phyloP scores from a whole-genome alignment of 768 basidiomycete genomes.

The Chalciporus pseudorubinellus region DNA sequence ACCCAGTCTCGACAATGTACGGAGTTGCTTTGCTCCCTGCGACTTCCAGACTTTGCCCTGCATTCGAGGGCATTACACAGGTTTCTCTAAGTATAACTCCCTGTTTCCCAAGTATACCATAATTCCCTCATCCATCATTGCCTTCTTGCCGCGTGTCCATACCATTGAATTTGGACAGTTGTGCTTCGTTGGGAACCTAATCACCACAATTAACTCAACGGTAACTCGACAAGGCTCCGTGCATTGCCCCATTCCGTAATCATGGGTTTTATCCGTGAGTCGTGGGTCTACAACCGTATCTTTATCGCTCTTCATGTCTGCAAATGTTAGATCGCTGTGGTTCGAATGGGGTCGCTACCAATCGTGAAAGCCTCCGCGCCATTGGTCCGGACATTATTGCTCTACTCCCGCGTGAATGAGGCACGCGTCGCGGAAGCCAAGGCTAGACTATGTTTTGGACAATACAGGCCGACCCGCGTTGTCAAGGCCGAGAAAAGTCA shows the following conservation, averaged over 20 bases:
- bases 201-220: slow-evolving; percentile 11
- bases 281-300: slow-evolving; percentile 1
- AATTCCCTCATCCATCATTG: neutral
- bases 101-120: neutral
- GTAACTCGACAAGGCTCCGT: slow-evolving; percentile 1
- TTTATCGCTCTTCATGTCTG: neutral
- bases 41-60: neutral
- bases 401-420: neutral
- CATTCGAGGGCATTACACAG: neutral
- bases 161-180: neutral
- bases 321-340: neutral
- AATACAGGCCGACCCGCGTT: neutral
- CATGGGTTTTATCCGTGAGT: neutral
- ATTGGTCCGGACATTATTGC: neutral
- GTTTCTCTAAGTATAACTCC: neutral
- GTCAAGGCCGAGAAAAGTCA: neutral
- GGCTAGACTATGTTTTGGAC: neutral
- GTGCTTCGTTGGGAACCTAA: slow-evolving; percentile 11
- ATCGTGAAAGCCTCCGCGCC: neutral
- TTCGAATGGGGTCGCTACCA: neutral
- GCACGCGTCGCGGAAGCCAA: neutral
- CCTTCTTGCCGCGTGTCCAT: neutral
- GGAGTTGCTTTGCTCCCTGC: too few species aligned
- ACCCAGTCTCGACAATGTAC: too few species aligned
- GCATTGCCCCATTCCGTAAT: neutral